Evolutionary conservation across 2,329 filamentous ascomycete genomes (phyloP).

Genomic region (Aureobasidium sp.): DNA sequence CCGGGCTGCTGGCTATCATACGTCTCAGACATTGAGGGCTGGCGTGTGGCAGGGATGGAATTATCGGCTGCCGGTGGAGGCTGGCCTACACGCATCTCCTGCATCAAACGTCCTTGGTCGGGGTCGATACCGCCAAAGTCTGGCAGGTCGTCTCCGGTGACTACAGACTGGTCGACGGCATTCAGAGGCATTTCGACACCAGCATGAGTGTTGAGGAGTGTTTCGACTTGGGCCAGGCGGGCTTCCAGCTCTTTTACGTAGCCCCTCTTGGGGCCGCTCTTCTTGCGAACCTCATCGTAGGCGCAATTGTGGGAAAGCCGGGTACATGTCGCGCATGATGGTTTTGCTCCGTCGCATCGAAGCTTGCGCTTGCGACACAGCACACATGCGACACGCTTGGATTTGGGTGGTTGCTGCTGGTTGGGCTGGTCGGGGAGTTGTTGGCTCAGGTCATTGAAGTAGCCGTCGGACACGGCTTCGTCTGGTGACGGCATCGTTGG

Average conservation of each 20-base stretch:
- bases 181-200: slow-evolving; percentile 15
- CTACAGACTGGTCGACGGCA: neutral
- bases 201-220: slow-evolving; percentile 67
- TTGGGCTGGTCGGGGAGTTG: slow-evolving; percentile 33
- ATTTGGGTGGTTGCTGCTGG: slow-evolving; percentile 30
- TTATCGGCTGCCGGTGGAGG: neutral
- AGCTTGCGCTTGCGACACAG: slow-evolving; percentile 89
- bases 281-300: slow-evolving; percentile 86
- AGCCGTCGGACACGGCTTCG: slow-evolving; percentile 22
- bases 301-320: slow-evolving; percentile 79
- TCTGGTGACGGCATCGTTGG: slow-evolving; percentile 10
- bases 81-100: slow-evolving; percentile 1
- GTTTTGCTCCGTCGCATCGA: slow-evolving; percentile 76
- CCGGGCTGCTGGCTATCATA: neutral
- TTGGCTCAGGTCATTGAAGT: slow-evolving; percentile 50
- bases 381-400: slow-evolving; percentile 90
- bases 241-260: slow-evolving; percentile 94
- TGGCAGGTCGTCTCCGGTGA: neutral
- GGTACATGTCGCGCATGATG: slow-evolving; percentile 81
- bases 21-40: neutral
- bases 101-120: neutral
- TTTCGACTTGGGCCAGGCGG: slow-evolving; percentile 79
- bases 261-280: slow-evolving; percentile 88
- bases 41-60: neutral
- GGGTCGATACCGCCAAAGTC: slow-evolving; percentile 7